phyloP scores from a whole-genome alignment of 2,329 filamentous ascomycete genomes.

The Neofusicoccum umdonicola region DNA sequence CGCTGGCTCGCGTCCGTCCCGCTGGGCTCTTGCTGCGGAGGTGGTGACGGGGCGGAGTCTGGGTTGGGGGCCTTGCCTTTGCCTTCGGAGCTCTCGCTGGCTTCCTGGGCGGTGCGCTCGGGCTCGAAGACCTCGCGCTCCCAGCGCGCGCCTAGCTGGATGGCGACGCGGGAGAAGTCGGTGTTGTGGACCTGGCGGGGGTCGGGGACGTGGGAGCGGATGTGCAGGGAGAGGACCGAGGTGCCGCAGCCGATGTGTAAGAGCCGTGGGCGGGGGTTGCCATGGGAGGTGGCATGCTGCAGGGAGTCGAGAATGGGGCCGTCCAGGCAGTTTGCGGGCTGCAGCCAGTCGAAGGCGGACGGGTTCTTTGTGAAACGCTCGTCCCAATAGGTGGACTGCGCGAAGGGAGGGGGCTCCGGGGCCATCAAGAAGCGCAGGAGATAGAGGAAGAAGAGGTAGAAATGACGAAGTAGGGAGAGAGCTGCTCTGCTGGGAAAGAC shows the following conservation, averaged over 20 bases:
- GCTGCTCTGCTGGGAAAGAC: neutral
- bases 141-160: conserved; percentile 30
- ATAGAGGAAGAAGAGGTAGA: neutral
- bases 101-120: neutral
- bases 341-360: conserved; percentile 40
- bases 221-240: conserved; percentile 36
- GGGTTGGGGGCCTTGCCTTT: neutral
- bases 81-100: neutral
- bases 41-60: neutral
- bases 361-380: conserved; percentile 34
- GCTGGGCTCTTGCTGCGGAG: too few relatives aligned
- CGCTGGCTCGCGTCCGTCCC: too few relatives aligned
- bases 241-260: conserved; percentile 42
- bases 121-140: conserved; percentile 28
- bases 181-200: conserved; percentile 37
- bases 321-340: conserved; percentile 31
- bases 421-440: conserved; percentile 22
- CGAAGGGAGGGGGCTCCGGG: conserved; percentile 31
- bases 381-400: conserved; percentile 37
- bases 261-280: conserved; percentile 23
- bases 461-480: neutral
- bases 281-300: neutral
- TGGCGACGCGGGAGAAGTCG: conserved; percentile 38
- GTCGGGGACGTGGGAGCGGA: conserved; percentile 30
- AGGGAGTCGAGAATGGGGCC: conserved; percentile 28